Base-by-base conservation (phyloP, 2,329 filamentous ascomycete species). In the Talaromyces sp. region DNA sequence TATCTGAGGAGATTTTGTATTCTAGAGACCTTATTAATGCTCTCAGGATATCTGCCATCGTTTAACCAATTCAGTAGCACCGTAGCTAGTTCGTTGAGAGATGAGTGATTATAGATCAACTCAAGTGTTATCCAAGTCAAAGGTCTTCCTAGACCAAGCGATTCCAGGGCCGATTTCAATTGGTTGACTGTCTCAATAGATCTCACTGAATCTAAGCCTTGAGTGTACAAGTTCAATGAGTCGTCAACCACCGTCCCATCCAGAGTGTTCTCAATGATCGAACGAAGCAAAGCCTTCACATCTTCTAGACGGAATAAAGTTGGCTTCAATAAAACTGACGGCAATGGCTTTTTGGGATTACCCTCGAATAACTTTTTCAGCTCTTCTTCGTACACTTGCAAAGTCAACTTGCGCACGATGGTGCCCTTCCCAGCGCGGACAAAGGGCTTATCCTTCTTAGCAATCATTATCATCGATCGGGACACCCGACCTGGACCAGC, bases 191-290 rank as follows among this genome's bases (percentile, higher is more conserved):
- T 47, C 47, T 63, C 61, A 15, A 63, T n/a, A 1, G 61, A 43
- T n/a, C 33, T 63, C 3, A 57, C 61, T 4, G 61, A 63, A 11
- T 63, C 61, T n/a, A 63, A 25, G 9, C 61, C 61, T 7, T 63
- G 61, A 22, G 37, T 45, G 27, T 63, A 63, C n/a, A 63, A 8
- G 43, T 63, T 54, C 9, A 27, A 9, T 5, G 61, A 56, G 6
- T 58, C 61, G 6, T 56, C 37, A 15, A 63, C 15, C 8, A 15
- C 3, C 3, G 35, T 9, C 9, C 61, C 37, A 25, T 57, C 37
- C 13, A 63, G 13, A 25, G 41, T 27, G 5, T 63, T 41, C 25
- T 63, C 47, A 11, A 57, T 52, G 19, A 63, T 63, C 6, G 61
- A 57, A 17, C 54, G 61, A 17, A 57, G 25, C 9, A 63, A 22